phyloP scores from a whole-genome alignment of 306 rosid species.

The Lotus japonicus region DNA sequence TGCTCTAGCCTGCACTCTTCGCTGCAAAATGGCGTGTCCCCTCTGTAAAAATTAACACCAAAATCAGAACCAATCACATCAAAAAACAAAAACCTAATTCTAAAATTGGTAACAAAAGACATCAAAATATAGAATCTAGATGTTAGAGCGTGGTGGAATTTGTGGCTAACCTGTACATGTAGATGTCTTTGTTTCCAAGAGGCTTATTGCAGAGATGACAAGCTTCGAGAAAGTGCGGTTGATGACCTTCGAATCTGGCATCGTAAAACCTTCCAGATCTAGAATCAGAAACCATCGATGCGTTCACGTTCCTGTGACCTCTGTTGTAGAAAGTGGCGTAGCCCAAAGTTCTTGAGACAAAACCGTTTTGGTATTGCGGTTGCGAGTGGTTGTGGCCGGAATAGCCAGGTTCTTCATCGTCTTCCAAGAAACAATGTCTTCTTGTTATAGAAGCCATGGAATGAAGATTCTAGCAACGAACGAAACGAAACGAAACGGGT shows the following conservation, averaged over 20 bases:
- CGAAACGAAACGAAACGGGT: too few relatives aligned
- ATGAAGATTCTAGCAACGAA: neutral
- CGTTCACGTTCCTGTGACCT: slow-evolving; percentile 26
- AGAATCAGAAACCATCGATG: slow-evolving; percentile 28
- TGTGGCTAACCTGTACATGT: slow-evolving; percentile 77
- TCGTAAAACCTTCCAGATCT: slow-evolving; percentile 75
- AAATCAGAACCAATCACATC: neutral
- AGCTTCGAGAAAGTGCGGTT: slow-evolving; percentile 72
- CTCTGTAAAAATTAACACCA: slow-evolving; percentile 39
- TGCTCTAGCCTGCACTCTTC: slow-evolving; percentile 88
- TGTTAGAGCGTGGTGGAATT: too few relatives aligned
- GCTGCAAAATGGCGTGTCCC: slow-evolving; percentile 90
- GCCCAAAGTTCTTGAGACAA: slow-evolving; percentile 48
- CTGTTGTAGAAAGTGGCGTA: slow-evolving; percentile 21
- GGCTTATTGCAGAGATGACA: slow-evolving; percentile 79
- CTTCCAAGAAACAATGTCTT: slow-evolving; percentile 57
- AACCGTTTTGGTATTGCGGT: slow-evolving; percentile 25
- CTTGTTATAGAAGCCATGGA: slow-evolving; percentile 44
- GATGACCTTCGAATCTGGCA: slow-evolving; percentile 69
- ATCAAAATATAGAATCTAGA: too few relatives aligned
- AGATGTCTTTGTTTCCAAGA: slow-evolving; percentile 68
- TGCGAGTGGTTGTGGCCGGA: slow-evolving; percentile 33
- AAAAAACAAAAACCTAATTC: too few relatives aligned
- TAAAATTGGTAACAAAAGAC: too few relatives aligned
- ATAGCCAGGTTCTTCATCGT: slow-evolving; percentile 59